Evolutionary conservation across 257 asterid species (phyloP), one percentile per base, ranked within the genome.

Genomic region (Rhazya stricta): DNA sequence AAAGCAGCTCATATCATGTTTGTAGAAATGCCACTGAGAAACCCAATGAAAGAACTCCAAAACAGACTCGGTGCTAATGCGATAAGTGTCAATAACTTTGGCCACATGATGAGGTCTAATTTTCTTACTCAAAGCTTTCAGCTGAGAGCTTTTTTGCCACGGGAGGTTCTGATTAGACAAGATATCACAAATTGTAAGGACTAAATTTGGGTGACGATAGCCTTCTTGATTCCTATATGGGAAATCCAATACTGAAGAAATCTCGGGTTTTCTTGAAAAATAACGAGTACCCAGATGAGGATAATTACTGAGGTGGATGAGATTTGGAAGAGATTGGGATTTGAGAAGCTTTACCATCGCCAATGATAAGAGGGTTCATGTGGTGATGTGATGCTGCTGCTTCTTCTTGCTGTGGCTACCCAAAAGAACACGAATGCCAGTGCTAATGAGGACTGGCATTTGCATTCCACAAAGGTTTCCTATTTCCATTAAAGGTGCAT

Each of bases 11-110:
- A 88, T 69, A 84, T 90, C 95, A 27, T 91, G 98, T 79, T 89
- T 87, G 96, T 94, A 91, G 72, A 80, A 90, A 81, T 74, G 91
- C 82, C 83, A 73, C 92, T 80, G 88, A 75, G 96, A 94, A 79
- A 90, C 86, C 98, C 97, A 94, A 75, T 81, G 90, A 74, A 90
- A 92, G 71, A 94, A 94, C 71, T 77, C 83, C 69, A 91, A 80
- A 66, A 77, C 93, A 15, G 86, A 83, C 7, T 90, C 93, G 1
- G 91, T 83, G 61, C 77, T 80, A 37, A 72, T 11, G 29, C 46
- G 46, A 76, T 85, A 81, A 73, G 78, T 76, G 74, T 84, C 82
- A 67, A 94, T 79, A 27, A 94, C 82, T 57, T 74, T 76, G 54
- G 86, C 85, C 51, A 91, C 95, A 72, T 90, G 95, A 69, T 57